These are phyloP conservation scores for Cryptosporidium bovis DNA, from an alignment of 169 alveolate genomes.

Conservation along the genomic window DNA sequence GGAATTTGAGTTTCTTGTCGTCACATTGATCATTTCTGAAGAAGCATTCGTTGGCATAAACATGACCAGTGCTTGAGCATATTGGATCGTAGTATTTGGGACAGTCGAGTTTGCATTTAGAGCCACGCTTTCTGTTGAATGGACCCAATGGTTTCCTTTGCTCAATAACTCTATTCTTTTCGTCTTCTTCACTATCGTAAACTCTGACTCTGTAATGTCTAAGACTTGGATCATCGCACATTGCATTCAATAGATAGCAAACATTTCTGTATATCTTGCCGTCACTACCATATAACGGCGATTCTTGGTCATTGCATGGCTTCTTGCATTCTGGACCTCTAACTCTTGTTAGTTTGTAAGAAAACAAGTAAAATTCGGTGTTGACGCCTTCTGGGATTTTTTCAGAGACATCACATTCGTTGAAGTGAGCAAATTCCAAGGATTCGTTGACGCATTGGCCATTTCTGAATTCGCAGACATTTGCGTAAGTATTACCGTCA, in stretches of 20 bases:
- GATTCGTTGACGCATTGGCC: constrained; percentile 13
- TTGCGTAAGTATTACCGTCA: constrained; percentile 41
- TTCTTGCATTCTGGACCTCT: constrained; percentile 30
- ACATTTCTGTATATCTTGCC: constrained; percentile 54
- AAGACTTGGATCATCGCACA: constrained; percentile 40
- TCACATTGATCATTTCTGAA: constrained; percentile 65
- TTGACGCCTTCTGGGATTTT: constrained; percentile 4
- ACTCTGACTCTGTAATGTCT: constrained; percentile 46
- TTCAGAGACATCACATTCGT: neutral
- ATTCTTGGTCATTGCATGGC: constrained; percentile 17
- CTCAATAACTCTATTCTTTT: neutral
- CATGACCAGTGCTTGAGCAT: constrained; percentile 31
- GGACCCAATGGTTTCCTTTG: constrained; percentile 23
- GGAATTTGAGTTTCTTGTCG: constrained; percentile 15
- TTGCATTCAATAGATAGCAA: constrained; percentile 49
- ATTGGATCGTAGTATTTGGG: constrained; percentile 47
- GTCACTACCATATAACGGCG: constrained; percentile 55
- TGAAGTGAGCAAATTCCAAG: constrained; percentile 16
- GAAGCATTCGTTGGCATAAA: neutral
- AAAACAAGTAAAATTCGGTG: constrained; percentile 34
- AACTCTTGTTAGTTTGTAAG: constrained; percentile 19
- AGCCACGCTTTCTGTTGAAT: constrained; percentile 47
- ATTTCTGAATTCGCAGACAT: constrained; percentile 52
- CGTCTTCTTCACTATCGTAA: neutral
- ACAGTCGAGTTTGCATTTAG: constrained; percentile 30